phyloP scores from a whole-genome alignment of 2,329 filamentous ascomycete genomes.

The Aspergillus sp. region DNA sequence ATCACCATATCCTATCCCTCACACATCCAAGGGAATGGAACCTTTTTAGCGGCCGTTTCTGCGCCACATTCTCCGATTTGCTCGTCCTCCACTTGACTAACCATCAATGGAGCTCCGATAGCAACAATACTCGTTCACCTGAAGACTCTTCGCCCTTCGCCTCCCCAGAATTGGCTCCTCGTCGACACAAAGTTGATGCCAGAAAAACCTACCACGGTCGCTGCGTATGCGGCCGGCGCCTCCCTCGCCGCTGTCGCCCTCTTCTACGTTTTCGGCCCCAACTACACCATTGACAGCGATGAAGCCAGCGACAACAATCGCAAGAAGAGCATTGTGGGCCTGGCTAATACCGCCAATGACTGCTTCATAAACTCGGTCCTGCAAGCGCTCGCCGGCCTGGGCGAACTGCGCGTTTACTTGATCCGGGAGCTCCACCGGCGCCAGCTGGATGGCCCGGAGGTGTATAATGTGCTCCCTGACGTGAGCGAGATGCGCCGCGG shows the following conservation, averaged over 20 bases:
- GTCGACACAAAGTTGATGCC: conserved; percentile 58
- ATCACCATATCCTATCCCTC: not conserved
- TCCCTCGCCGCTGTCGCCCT: conserved; percentile 92
- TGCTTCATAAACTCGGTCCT: conserved; percentile 97
- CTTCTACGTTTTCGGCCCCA: conserved; percentile 97
- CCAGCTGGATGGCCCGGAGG: conserved; percentile 70
- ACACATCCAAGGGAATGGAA: not conserved
- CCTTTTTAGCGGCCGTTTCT: not conserved
- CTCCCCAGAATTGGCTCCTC: not conserved
- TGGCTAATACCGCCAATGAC: conserved; percentile 89
- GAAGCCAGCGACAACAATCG: conserved; percentile 59
- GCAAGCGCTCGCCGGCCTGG: conserved; percentile 86
- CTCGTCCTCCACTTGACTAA: not conserved
- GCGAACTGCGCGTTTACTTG: conserved; percentile 84
- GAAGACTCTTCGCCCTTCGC: not conserved
- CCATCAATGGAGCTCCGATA: conserved; percentile 18
- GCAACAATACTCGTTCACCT: not conserved
- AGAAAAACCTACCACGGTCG: conserved; percentile 77
- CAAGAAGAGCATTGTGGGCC: conserved; percentile 84
- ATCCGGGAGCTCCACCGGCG: conserved; percentile 88
- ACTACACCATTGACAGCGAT: conserved; percentile 88
- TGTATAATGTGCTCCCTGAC: conserved; percentile 66
- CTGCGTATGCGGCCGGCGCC: conserved; percentile 91
- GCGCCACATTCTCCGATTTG: not conserved
- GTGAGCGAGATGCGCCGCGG: conserved; percentile 38